phyloP scores from a whole-genome alignment of 2,329 filamentous ascomycete species.

The Penicillium sclerotiorum region DNA sequence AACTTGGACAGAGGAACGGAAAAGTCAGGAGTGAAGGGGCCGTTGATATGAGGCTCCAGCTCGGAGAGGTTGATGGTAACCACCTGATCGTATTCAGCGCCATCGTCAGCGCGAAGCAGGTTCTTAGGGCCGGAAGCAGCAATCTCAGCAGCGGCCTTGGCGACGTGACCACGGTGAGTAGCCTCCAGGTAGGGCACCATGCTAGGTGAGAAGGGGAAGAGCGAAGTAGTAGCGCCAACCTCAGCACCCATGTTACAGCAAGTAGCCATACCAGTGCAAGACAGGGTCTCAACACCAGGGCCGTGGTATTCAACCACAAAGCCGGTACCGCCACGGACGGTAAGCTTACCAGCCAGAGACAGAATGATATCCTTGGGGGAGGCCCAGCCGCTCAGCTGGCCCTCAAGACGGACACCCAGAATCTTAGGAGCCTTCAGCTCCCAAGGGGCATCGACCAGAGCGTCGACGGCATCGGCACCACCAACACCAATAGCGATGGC shows the following conservation, averaged over 20 bases:
- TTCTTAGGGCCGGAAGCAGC: slow-evolving; percentile 55
- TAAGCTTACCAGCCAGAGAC: slow-evolving; percentile 94
- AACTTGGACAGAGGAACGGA: slow-evolving; percentile 98
- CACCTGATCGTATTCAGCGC: slow-evolving; percentile 91
- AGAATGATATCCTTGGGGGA: slow-evolving; percentile 95
- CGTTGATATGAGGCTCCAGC: slow-evolving; percentile 98
- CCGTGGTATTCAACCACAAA: slow-evolving; percentile 65
- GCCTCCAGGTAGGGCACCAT: slow-evolving; percentile 95
- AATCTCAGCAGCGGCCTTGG: slow-evolving; percentile 84
- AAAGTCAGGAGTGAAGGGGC: slow-evolving; percentile 97
- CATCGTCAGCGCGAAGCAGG: slow-evolving; percentile 84
- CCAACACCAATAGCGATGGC: slow-evolving; percentile 95
- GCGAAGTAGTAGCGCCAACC: slow-evolving; percentile 76
- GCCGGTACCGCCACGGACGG: slow-evolving; percentile 96
- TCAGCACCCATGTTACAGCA: slow-evolving; percentile 71
- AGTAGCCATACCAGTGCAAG: slow-evolving; percentile 84
- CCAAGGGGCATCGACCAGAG: slow-evolving; percentile 97
- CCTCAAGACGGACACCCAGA: slow-evolving; percentile 94
- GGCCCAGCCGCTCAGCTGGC: slow-evolving; percentile 86
- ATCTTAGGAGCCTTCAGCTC: slow-evolving; percentile 97
- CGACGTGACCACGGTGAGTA: slow-evolving; percentile 88
- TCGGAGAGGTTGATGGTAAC: slow-evolving; percentile 95
- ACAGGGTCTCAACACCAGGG: slow-evolving; percentile 73
- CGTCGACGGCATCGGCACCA: slow-evolving; percentile 97
- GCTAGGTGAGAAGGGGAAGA: slow-evolving; percentile 97